Conservation (phyloP, 345 rosid species). For the Eucalyptus decipiens region DNA sequence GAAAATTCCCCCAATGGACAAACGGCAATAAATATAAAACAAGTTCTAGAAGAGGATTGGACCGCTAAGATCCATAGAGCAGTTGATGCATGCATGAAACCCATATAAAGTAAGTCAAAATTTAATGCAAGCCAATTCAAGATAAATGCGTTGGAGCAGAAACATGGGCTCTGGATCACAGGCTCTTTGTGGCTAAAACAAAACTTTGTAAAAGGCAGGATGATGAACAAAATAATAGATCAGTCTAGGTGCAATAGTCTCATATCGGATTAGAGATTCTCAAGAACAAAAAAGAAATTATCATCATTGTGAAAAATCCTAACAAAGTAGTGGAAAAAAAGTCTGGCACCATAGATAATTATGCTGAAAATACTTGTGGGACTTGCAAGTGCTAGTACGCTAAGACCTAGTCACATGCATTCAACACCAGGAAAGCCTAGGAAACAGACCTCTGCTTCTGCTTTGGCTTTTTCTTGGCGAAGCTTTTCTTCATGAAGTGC, state of each 20-base stretch:
- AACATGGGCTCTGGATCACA: not conserved
- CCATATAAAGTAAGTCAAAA: not conserved
- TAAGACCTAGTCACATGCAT: not conserved
- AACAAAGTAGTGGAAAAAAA: not conserved
- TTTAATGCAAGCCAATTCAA: not conserved
- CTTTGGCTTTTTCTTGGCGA: slow-evolving; percentile 72
- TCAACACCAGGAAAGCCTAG: not conserved
- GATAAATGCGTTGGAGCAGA: not conserved
- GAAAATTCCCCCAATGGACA: not conserved
- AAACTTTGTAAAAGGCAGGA: not conserved
- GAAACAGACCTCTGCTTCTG: slow-evolving; percentile 76
- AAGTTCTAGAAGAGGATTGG: not conserved
- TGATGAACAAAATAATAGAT: not conserved
- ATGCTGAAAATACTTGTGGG: not conserved
- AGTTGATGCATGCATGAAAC: not conserved
- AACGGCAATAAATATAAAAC: not conserved
- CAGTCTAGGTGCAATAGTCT: not conserved
- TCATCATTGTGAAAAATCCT: not conserved
- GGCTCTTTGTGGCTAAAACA: not conserved
- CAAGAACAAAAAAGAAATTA: not conserved
- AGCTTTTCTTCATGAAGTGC: slow-evolving; percentile 71
- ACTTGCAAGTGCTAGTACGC: not conserved
- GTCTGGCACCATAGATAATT: not conserved
- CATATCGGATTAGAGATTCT: not conserved
- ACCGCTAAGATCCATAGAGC: not conserved